Evolutionary conservation across 495 filamentous ascomycete genomes (phyloP).

Genomic region (Neurospora sp.): DNA sequence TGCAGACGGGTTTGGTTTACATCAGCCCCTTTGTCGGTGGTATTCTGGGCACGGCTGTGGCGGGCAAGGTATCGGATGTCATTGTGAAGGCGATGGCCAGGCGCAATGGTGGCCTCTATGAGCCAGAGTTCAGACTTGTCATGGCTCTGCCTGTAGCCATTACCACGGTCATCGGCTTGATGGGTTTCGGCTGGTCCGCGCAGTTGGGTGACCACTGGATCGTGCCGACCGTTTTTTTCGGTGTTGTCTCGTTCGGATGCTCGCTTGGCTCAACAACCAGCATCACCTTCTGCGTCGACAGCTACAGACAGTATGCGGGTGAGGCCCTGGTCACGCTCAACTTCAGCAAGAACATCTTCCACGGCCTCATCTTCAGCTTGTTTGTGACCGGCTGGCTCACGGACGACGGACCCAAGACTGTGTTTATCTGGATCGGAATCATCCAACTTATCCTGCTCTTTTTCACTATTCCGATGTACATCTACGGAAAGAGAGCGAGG

Average conservation of each 20-base stretch:
- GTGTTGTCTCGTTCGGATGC: constrained; percentile 87
- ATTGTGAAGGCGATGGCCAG: constrained; percentile 70
- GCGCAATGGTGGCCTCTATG: constrained; percentile 87
- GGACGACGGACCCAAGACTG: constrained; percentile 60
- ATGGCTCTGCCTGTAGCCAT: constrained; percentile 80
- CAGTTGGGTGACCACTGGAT: constrained; percentile 69
- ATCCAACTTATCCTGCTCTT: constrained; percentile 71
- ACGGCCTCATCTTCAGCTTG: constrained; percentile 80
- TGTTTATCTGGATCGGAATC: constrained; percentile 75
- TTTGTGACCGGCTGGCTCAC: constrained; percentile 87
- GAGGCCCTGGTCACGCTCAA: constrained; percentile 93
- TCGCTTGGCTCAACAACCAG: constrained; percentile 85
- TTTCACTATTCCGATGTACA: constrained; percentile 86
- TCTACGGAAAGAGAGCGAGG: constrained; percentile 85
- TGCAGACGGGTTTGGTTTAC: constrained; percentile 80
- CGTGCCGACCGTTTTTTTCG: constrained; percentile 89
- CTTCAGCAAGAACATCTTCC: constrained; percentile 88
- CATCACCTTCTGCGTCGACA: constrained; percentile 92
- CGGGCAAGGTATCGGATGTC: constrained; percentile 79
- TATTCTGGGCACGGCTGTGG: constrained; percentile 80
- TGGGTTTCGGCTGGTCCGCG: constrained; percentile 91
- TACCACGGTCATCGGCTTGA: constrained; percentile 73
- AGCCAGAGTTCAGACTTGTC: constrained; percentile 88
- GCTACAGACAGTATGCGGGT: constrained; percentile 87
- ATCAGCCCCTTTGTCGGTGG: constrained; percentile 84